Percentiles rank a stretch among this genome's conserved stretches.
These are phyloP conservation scores for Orbilia quercus DNA, from an alignment of 2,329 filamentous ascomycete genomes.

Conservation along the genomic window DNA sequence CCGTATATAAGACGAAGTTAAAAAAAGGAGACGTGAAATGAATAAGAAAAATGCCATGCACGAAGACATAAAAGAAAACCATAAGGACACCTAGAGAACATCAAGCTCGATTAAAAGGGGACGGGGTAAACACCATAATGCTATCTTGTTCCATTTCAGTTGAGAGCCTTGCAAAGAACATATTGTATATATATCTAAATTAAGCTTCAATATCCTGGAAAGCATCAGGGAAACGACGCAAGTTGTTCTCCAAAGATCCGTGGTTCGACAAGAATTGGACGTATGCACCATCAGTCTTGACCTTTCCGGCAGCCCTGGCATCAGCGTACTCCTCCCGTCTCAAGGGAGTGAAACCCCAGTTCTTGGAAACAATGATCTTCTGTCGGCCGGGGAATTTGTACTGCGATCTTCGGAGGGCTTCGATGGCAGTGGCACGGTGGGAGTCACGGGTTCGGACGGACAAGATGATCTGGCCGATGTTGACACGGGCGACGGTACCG, in stretches of 20 bases:
- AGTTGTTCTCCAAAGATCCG: constrained; percentile 85
- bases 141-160: constrained; percentile 26
- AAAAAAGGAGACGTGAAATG: constrained; percentile 36
- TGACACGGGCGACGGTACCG: constrained; percentile 98
- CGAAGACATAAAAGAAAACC: constrained; percentile 29
- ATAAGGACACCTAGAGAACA: constrained; percentile 44
- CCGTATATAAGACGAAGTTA: constrained; percentile 28
- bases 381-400: constrained; percentile 99
- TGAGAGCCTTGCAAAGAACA: neutral
- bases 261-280: constrained; percentile 99
- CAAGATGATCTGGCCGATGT: constrained; percentile 99
- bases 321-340: constrained; percentile 96
- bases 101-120: constrained; percentile 29
- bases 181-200: neutral
- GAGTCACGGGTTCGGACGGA: constrained; percentile 96
- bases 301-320: constrained; percentile 90
- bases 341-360: constrained; percentile 99
- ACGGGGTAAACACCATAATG: constrained; percentile 32
- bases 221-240: constrained; percentile 93
- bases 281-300: constrained; percentile 98
- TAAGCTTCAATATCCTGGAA: constrained; percentile 70
- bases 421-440: constrained; percentile 90
- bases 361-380: constrained; percentile 99
- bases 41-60: constrained; percentile 36
- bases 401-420: constrained; percentile 98